Base-by-base conservation (phyloP, 1,284 basidiomycete species). In the Tetrapyrgos nigripes region DNA sequence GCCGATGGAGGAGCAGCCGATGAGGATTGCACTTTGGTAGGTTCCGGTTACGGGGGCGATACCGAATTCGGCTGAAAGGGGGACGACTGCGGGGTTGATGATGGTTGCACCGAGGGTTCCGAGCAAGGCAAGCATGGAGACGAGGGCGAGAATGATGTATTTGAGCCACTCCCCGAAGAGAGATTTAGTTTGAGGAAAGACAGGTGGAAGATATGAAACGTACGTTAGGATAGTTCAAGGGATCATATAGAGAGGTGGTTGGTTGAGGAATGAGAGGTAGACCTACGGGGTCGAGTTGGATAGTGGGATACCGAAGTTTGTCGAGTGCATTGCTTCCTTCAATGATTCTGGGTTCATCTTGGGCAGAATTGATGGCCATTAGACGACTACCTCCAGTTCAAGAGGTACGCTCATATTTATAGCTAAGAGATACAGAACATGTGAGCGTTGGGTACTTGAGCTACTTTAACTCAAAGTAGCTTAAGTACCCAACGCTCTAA, bases 61-160 rank as follows among this genome's bases (percentile, higher is more conserved):
- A 17, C 35, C 48, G 23, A 57, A 57, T 24, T 53, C 43, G 27
- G 40, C 27, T 10, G 56, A 52, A 9, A 57, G 56, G 21, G 67
- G 61, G 29, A 76, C 71, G 70, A 76, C 74, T 0, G 66, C 66
- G 3, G 71, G 74, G 47, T 77, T 75, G 0, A 78, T 73, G 0
- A 59, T 66, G 0, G 72, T 60, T 10, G 73, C 56, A 53, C 66
- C 70, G 1, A 71, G 66, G 1, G 62, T 70, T 8, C 44, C 50
- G 1, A 66, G 59, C 1, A 68, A 76, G 47, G 75, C 68, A 27
- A 69, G 66, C 3, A 65, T n/a, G 23, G 49, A 51, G 29, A 57
- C 50, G 26, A 51, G 56, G 14, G 51, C 14, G 10, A 71, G 59
- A 14, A 55, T 19, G 44, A 28, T 40, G 37, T 40, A 40, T 40